Percentiles rank a stretch among this genome's conserved stretches.
These are phyloP conservation scores for Camelina hispida DNA, from an alignment of 345 rosid species.

Conservation along the genomic window DNA sequence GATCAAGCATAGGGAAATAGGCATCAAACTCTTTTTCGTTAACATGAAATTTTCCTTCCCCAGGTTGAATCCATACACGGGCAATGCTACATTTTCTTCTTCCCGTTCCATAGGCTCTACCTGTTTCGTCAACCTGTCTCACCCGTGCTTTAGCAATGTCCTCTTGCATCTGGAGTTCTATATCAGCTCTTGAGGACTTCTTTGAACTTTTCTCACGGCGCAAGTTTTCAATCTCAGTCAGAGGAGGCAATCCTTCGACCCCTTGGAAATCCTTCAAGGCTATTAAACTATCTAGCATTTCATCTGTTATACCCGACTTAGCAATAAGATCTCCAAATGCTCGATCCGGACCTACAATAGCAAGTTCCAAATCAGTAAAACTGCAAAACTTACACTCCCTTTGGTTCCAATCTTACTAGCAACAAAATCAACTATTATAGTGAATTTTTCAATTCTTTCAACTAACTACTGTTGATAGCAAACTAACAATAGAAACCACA, in stretches of 20 bases:
- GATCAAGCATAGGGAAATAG: slow-evolving; percentile 94
- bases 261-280: slow-evolving; percentile 87
- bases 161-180: slow-evolving; percentile 89
- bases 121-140: slow-evolving; percentile 83
- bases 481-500: neutral
- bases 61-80: slow-evolving; percentile 92
- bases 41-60: slow-evolving; percentile 74
- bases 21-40: slow-evolving; percentile 88
- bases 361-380: slow-evolving; percentile 23
- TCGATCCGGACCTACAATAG: slow-evolving; percentile 72
- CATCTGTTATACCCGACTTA: slow-evolving; percentile 91
- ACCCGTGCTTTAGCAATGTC: slow-evolving; percentile 85
- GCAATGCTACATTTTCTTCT: slow-evolving; percentile 95
- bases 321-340: slow-evolving; percentile 95
- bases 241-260: slow-evolving; percentile 82
- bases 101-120: slow-evolving; percentile 96
- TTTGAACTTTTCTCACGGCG: slow-evolving; percentile 70
- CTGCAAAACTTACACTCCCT: slow-evolving; percentile 3
- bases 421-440: neutral
- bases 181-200: slow-evolving; percentile 76
- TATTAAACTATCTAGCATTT: slow-evolving; percentile 88
- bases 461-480: neutral
- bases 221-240: slow-evolving; percentile 77
- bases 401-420: neutral
- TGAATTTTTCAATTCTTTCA: neutral